Evolutionary conservation across 208 protist species (phyloP), one percentile per base, ranked within the genome.

Genomic region (Leishmania arabica): DNA sequence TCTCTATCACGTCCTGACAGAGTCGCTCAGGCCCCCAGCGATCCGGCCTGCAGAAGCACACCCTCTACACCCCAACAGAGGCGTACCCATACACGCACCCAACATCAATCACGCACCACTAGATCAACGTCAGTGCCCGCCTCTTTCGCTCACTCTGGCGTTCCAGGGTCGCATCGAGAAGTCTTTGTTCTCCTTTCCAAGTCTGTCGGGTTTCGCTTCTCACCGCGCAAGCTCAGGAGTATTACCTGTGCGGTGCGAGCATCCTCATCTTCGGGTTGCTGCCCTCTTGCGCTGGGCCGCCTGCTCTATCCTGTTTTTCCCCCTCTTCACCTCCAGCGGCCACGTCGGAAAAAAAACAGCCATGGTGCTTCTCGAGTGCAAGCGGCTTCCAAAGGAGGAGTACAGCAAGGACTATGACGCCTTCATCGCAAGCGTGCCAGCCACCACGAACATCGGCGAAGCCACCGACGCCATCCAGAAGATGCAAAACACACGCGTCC

Each of bases 331-430:
- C 21, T 27, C 31, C 53, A 24, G 27, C 47, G 0, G 13, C 8
- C 34, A 54, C 51, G 21, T 3, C 34, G 1, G 3, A n/a, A 0
- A 34, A 0, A 34, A 3, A 19, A 19, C 31, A 76, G 19, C 45
- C 17, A 98, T 98, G 95, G 95, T 98, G 66, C 89, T 98, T 65
- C 86, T 98, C 6, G 92, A 98, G 77, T 96, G 92, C 86, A 97
- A 97, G 78, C 94, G 94, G 19, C 85, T 98, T 37, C 93, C 93
- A 3, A 95, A 95, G 86, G 95, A 98, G 86, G 93, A 96, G 87
- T 95, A 98, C 85, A 98, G 93, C 86, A 95, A 95, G 64, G 93
- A 96, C 84, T 96, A 94, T 71, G 95, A 98, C 73, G 88, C 91
- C 17, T 97, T 96, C 78, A 75, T 97, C 15, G 73, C 89, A 5